Base-by-base conservation (phyloP, 2,329 filamentous ascomycete genomes). In the Colletotrichum echinochloae region DNA sequence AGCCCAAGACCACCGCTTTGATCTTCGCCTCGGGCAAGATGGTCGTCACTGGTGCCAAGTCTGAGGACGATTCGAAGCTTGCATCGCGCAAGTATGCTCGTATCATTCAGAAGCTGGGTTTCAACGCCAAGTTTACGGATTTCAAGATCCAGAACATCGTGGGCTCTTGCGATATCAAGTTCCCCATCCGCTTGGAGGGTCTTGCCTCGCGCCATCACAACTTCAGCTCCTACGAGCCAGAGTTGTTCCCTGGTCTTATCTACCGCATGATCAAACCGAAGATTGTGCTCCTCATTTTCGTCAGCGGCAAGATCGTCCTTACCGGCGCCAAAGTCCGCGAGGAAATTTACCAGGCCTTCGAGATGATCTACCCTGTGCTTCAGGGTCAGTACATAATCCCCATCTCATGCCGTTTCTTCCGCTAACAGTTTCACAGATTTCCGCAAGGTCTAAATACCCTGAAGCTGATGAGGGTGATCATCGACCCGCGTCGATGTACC, bases 91-190 rank as follows among this genome's bases (percentile, higher is more conserved):
- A 99, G 84, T 98, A 98, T 80, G 96, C 96, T 63, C 95, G 96
- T 78, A 98, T 99, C 83, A 98, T 99, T 77, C 96, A 99, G 88
- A 99, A 99, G 87, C 93, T 99, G 72, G 96, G 96, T 73, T 99
- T 99, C 88, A 97, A 98, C 76, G 95, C 96, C 78, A 98, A 98
- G 89, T 98, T 99, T 83, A 98, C 95, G 75, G 96, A 99, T 82
- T 99, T 99, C 86, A 99, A 98, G 89, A 99, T 99, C 78, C 95
- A 98, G 87, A 99, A 99, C 84, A 98, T 99, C 74, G 96, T 99
- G 75, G 96, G 96, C 74, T 97, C 94, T 71, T 98, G 95, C 83
- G 96, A 99, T 81, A 98, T 99, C 88, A 98, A 98, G 88, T 99
- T 99, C 85, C 96, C 96, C 64, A 98, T 99, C 77, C 94, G 96